phyloP scores from a whole-genome alignment of 495 filamentous ascomycete genomes.

The Penicillium psychrofluorescens region DNA sequence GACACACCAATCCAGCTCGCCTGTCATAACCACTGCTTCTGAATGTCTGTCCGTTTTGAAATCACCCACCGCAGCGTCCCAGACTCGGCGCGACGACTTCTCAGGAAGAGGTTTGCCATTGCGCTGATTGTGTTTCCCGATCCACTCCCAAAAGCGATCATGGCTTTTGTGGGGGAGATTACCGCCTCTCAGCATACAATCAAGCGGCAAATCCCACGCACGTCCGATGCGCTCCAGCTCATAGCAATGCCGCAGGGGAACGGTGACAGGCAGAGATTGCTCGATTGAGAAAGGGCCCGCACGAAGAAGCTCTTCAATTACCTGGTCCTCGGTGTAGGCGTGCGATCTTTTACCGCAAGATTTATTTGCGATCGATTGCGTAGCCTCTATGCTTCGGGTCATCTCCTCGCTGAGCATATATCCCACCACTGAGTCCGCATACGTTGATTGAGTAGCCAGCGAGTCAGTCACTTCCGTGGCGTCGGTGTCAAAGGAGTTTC shows the following conservation, averaged over 20 bases:
- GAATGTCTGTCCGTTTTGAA: conserved; percentile 31
- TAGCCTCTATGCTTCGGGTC: conserved; percentile 6
- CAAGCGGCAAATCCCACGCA: conserved; percentile 26
- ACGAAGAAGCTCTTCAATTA: conserved; percentile 20
- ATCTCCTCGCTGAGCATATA: conserved; percentile 18
- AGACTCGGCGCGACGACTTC: conserved; percentile 28
- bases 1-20: conserved; percentile 33
- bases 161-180: conserved; percentile 17
- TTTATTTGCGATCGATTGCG: not conserved
- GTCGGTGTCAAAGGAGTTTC: conserved; percentile 27
- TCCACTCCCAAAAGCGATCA: conserved; percentile 35
- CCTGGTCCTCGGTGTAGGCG: conserved; percentile 9
- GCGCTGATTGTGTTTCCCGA: conserved; percentile 23
- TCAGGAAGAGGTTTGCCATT: conserved; percentile 27
- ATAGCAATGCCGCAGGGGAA: conserved; percentile 37
- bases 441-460: conserved; percentile 22
- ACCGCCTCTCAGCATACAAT: conserved; percentile 21
- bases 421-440: conserved; percentile 25
- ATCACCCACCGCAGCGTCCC: conserved; percentile 29
- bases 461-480: conserved; percentile 21
- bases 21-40: conserved; percentile 34
- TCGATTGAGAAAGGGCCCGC: conserved; percentile 28
- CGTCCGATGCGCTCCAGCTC: conserved; percentile 35
- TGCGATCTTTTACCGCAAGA: conserved; percentile 1
- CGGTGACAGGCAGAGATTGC: conserved; percentile 16